These are phyloP conservation scores for Phialocephala subalpina DNA, from an alignment of 2,329 filamentous ascomycete genomes.

Conservation along the genomic window DNA sequence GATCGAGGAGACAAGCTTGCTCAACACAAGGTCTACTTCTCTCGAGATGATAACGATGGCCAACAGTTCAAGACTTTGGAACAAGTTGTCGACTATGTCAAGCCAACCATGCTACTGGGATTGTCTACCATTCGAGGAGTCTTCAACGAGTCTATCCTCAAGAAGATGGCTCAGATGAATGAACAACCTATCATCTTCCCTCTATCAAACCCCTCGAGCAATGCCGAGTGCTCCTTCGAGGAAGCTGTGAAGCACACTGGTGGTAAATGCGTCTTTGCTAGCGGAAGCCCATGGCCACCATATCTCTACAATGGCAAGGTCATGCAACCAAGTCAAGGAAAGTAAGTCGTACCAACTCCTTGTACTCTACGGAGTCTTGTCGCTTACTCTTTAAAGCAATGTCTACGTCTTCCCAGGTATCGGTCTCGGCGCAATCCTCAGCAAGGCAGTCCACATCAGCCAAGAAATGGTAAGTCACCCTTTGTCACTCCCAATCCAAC, in stretches of 20 bases:
- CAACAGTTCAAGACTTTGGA: conserved; percentile 64
- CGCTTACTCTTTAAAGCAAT: conserved; percentile 64
- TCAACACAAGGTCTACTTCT: conserved; percentile 61
- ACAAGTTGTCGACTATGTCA: conserved; percentile 73
- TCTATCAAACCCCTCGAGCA: conserved; percentile 82
- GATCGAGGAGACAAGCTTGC: conserved; percentile 76
- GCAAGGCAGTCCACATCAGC: conserved; percentile 66
- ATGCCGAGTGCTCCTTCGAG: conserved; percentile 82
- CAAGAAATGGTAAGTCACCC: conserved; percentile 39
- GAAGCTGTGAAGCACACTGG: conserved; percentile 82
- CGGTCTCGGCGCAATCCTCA: conserved; percentile 79
- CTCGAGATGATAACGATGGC: conserved; percentile 46
- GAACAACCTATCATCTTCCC: conserved; percentile 79
- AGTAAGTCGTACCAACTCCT: conserved; percentile 38
- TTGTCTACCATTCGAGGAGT: conserved; percentile 80
- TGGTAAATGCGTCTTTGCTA: conserved; percentile 80
- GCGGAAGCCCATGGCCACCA: conserved; percentile 84
- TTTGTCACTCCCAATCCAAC: not conserved
- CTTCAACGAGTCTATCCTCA: conserved; percentile 77
- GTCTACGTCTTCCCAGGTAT: conserved; percentile 87
- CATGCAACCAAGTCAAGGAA: conserved; percentile 57
- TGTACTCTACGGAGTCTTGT: not conserved
- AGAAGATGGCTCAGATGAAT: conserved; percentile 77
- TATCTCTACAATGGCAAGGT: conserved; percentile 61
- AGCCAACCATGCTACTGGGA: conserved; percentile 83